Conservation (phyloP, 2,329 filamentous ascomycete genomes). For the Epicoccum nigrum region DNA sequence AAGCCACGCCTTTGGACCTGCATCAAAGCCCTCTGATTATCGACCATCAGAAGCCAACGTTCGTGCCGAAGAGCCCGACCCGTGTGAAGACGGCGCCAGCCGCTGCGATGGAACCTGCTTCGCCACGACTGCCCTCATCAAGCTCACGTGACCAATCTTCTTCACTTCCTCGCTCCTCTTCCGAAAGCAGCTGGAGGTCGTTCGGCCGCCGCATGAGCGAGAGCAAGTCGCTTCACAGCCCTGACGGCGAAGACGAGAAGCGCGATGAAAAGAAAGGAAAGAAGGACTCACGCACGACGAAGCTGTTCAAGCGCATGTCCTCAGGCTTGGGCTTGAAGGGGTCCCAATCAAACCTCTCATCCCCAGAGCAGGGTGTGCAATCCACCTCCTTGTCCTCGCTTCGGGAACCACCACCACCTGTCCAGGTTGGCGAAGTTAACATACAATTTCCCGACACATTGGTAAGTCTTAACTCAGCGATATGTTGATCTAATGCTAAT, state of each 20-base stretch:
- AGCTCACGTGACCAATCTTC: conserved; percentile 39
- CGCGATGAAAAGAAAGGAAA: conserved; percentile 55
- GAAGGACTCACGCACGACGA: conserved; percentile 63
- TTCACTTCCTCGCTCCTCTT: conserved; percentile 45
- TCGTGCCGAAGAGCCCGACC: conserved; percentile 33
- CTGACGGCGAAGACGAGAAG: conserved; percentile 49
- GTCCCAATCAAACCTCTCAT: conserved; percentile 46
- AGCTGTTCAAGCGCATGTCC: conserved; percentile 72
- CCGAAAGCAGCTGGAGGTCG: conserved; percentile 48
- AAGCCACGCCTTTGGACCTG: conserved; percentile 58
- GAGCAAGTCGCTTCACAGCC: conserved; percentile 37
- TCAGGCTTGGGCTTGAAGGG: conserved; percentile 59
- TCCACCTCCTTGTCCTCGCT: conserved; percentile 37
- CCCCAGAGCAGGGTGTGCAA: conserved; percentile 48
- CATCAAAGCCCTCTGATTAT: conserved; percentile 66
- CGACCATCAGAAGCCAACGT: conserved; percentile 61
- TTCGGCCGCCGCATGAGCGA: conserved; percentile 49
- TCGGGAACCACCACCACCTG: conserved; percentile 58
- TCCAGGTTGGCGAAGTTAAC: conserved; percentile 87
- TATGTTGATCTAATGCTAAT: conserved; percentile 8
- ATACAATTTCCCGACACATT: conserved; percentile 96
- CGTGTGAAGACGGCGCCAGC: conserved; percentile 27
- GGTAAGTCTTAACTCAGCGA: conserved; percentile 41
- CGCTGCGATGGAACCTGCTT: conserved; percentile 34
- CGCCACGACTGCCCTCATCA: conserved; percentile 39